Base-by-base conservation (phyloP, 139 green algal species). In the Chlorella sorokiniana region DNA sequence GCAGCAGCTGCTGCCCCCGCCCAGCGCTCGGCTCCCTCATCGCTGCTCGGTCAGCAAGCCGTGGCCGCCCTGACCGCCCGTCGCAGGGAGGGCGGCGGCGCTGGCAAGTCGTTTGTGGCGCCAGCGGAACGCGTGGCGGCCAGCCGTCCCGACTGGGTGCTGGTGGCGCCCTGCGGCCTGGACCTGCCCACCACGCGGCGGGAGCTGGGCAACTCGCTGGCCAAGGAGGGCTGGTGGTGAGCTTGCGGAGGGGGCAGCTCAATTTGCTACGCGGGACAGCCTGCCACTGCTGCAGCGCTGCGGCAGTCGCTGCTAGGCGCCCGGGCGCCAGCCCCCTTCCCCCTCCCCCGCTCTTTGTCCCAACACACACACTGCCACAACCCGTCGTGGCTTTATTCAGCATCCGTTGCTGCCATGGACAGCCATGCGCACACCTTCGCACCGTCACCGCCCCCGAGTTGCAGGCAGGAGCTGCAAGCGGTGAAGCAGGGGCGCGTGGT, bases 81-180 rank as follows among this genome's bases (percentile, higher is more conserved):
- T 33, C 40, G 41, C 70, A 80, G 61, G 44, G 64, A 56, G 2
- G 81, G 62, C 18, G 81, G 45, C 63, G 81, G 71, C 63, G 81
- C 81, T 2, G 81, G 81, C 73, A 85, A 81, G 51, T 82, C 73
- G 4, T 78, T 73, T 40, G 65, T 42, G 2, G 82, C 69, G n/a
- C 59, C 35, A 10, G 54, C 73, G 4, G 37, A 73, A 44, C 78
- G 74, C 76, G 68, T 96, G 42, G 69, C 85, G 0, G 84, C 67
- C 31, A 61, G 83, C 29, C 84, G 96, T 69, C 94, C 93, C 22
- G 92, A 97, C 82, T 90, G 91, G 76, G 87, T 97, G 54, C 89
- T 97, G 51, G 78, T 98, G 33, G 89, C 86, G 35, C 93, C 92
- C 0, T 97, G 94, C 82, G 94, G 94, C 8, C 78, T 97, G 6